These are phyloP conservation scores for Myochromella boudieri DNA, from an alignment of 768 basidiomycete species.

Conservation along the genomic window DNA sequence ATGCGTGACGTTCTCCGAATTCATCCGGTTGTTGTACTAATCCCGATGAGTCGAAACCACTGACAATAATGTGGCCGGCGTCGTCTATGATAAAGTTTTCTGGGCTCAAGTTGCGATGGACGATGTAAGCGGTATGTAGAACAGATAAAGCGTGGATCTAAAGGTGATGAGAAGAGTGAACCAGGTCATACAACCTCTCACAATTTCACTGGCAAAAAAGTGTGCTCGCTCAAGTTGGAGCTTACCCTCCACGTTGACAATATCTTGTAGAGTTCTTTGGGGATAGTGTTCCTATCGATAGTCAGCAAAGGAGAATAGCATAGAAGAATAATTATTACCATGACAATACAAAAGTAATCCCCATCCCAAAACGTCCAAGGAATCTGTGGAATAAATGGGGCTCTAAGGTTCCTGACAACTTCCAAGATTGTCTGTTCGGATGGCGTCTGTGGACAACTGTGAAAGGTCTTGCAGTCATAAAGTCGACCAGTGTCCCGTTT, in stretches of 20 bases:
- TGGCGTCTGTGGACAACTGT: constrained; percentile 17
- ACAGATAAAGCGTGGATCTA: constrained; percentile 42
- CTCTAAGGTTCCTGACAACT: constrained; percentile 29
- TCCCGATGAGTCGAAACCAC: constrained; percentile 40
- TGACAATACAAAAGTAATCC: constrained; percentile 36
- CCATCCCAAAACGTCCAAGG: constrained; percentile 41
- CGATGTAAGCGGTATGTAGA: constrained; percentile 45
- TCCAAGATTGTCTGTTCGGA: constrained; percentile 36
- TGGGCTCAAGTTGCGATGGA: constrained; percentile 47
- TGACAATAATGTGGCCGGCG: constrained; percentile 46
- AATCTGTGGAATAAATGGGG: constrained; percentile 38
- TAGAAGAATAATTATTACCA: constrained; percentile 24
- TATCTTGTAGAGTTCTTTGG: constrained; percentile 27
- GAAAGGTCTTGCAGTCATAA: constrained; percentile 29
- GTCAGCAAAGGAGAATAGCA: not conserved
- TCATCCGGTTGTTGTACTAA: constrained; percentile 31
- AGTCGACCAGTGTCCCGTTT: constrained; percentile 30
- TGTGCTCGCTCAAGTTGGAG: constrained; percentile 34
- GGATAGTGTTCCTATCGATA: constrained; percentile 31
- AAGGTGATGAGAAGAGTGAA: not conserved
- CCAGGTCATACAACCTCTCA: constrained; percentile 24
- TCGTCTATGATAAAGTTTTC: constrained; percentile 41
- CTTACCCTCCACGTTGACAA: constrained; percentile 31
- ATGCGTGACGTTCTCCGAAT: constrained; percentile 25
- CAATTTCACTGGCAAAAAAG: constrained; percentile 51